Evolutionary conservation across 1,139 yeast species (phyloP).

Genomic region (Williopsis jadinii): DNA sequence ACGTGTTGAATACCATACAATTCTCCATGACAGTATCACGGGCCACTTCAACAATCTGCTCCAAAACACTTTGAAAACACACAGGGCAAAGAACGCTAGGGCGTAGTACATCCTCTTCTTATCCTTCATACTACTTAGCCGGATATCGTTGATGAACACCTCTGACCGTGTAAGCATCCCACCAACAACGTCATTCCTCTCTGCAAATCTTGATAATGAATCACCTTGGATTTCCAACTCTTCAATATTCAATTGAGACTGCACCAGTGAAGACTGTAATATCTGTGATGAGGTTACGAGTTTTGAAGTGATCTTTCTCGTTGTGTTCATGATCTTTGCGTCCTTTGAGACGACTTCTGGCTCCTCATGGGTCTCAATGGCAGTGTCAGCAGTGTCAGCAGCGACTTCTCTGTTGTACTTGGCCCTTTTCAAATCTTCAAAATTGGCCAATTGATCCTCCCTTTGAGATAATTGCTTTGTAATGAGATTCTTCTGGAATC

Average conservation of each 20-base stretch:
- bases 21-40: constrained; percentile 40
- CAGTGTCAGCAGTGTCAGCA: constrained; percentile 1
- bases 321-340: constrained; percentile 27
- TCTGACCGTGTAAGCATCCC: constrained; percentile 43
- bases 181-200: constrained; percentile 38
- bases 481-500: constrained; percentile 10
- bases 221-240: constrained; percentile 50
- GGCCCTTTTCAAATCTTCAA: constrained; percentile 5
- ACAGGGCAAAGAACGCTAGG: constrained; percentile 39
- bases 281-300: constrained; percentile 31
- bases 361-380: constrained; percentile 1
- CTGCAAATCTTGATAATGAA: constrained; percentile 39
- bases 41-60: constrained; percentile 47
- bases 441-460: background rate
- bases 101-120: constrained; percentile 47
- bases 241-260: constrained; percentile 52
- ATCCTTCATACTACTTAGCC: constrained; percentile 48
- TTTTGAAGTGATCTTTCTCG: constrained; percentile 29
- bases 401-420: constrained; percentile 1
- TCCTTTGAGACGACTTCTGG: constrained; percentile 19
- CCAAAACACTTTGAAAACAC: constrained; percentile 53
- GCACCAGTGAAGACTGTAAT: constrained; percentile 47
- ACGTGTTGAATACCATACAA: constrained; percentile 31
- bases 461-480: constrained; percentile 13
- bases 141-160: constrained; percentile 38